phyloP scores from a whole-genome alignment of 169 alveolate species.

The Neospora caninum region DNA sequence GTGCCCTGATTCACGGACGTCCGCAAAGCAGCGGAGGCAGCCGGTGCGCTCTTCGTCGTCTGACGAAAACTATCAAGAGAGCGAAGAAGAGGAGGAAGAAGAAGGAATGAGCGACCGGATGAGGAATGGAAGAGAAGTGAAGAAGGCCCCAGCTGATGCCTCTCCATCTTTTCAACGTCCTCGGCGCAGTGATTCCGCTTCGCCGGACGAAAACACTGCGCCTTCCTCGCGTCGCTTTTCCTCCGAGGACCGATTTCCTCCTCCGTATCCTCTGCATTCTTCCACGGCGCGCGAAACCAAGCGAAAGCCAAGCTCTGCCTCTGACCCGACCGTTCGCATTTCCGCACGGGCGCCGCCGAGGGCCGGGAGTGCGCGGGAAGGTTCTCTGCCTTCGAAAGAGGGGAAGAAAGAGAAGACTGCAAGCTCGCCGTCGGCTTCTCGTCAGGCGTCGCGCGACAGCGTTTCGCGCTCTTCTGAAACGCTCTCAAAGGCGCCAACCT shows the following conservation, averaged over 20 bases:
- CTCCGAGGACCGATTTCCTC: not conserved
- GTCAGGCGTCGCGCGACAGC: too few relatives aligned
- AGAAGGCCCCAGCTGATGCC: not conserved
- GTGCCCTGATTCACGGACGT: too few relatives aligned
- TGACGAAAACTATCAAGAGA: not conserved
- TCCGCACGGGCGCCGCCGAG: too few relatives aligned
- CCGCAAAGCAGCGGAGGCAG: too few relatives aligned
- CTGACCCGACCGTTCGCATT: too few relatives aligned
- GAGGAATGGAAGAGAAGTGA: too few relatives aligned
- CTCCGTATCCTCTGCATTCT: not conserved
- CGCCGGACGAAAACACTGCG: not conserved
- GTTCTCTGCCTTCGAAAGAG: too few relatives aligned
- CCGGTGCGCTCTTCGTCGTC: not conserved
- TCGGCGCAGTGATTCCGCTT: not conserved
- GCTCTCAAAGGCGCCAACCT: not conserved
- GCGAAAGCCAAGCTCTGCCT: too few relatives aligned
- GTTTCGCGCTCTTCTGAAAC: not conserved
- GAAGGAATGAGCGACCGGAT: not conserved
- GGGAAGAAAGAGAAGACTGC: too few relatives aligned
- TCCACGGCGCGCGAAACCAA: not conserved
- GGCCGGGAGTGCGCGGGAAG: too few relatives aligned
- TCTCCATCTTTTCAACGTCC: too few relatives aligned
- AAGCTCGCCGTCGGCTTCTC: too few relatives aligned
- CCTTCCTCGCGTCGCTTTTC: not conserved
- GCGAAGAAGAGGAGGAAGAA: not conserved